These are phyloP conservation scores for Brettanomyces naardenensis DNA, from an alignment of 805 yeast genomes.

Conservation along the genomic window DNA sequence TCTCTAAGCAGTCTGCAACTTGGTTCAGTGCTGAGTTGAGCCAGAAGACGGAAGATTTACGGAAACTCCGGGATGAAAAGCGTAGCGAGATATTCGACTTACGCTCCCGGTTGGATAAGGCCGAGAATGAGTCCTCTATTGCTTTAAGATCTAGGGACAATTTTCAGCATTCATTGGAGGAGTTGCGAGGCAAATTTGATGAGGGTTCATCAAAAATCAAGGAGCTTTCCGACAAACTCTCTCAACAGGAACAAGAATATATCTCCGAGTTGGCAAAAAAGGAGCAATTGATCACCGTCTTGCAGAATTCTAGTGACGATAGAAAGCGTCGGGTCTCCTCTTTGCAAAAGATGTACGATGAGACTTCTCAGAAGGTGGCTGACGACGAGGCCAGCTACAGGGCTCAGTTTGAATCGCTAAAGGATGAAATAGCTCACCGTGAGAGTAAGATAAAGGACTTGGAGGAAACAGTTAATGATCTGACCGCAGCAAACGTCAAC, in stretches of 20 bases:
- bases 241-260: conserved; percentile 40
- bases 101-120: conserved; percentile 28
- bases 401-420: conserved; percentile 28
- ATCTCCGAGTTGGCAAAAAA: conserved; percentile 52
- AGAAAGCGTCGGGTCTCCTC: conserved; percentile 43
- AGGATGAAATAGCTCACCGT: conserved; percentile 27
- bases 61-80: conserved; percentile 20
- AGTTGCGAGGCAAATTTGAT: conserved; percentile 32
- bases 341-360: conserved; percentile 41
- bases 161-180: conserved; percentile 28
- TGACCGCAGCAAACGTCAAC: conserved; percentile 20
- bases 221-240: conserved; percentile 35
- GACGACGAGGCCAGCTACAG: conserved; percentile 29
- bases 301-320: conserved; percentile 47
- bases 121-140: conserved; percentile 24
- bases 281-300: conserved; percentile 49
- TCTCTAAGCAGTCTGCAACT: conserved; percentile 23
- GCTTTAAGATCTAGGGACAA: conserved; percentile 23
- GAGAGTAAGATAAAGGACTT: conserved; percentile 33
- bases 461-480: conserved; percentile 36
- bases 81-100: conserved; percentile 24
- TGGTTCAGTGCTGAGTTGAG: conserved; percentile 31
- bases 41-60: conserved; percentile 20
- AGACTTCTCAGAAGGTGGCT: conserved; percentile 31
- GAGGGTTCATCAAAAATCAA: conserved; percentile 37